Evolutionary conservation across 1,139 yeast species (phyloP), one percentile per base, ranked within the genome.

Genomic region (Suhomyces taliae): DNA sequence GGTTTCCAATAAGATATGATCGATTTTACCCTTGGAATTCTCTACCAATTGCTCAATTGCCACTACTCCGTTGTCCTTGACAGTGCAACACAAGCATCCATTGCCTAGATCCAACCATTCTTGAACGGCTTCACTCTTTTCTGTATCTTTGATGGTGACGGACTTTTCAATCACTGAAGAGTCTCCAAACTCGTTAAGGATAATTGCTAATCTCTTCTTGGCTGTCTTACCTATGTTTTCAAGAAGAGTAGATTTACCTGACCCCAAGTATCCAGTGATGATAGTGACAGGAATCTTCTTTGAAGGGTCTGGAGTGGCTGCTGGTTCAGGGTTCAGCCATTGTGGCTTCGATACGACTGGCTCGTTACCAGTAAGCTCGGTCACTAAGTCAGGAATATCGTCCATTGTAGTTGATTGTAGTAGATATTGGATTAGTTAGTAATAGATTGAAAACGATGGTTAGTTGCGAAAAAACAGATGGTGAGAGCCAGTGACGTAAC

Each of bases 81-180:
- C 96, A 0, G 98, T 88, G 59, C 99, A 93, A 62, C 99, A 93
- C 44, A 95, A 75, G 65, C 99, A 93, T 1, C 99, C 99, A 62
- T 93, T 93, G 2, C 97, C 97, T 31, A 93, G 71, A 65, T 93
- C 99, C 4, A 93, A 74, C 99, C 99, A 95, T 62, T 93, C 98
- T 59, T 90, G 89, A 43, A 88, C 86, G 1, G 81, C 66, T 7
- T 72, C 73, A n/a, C 74, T 50, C 24, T 73, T 68, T 14, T 71
- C 81, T 14, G 75, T 70, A 55, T 86, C 88, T 53, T 83, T 78
- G 10, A 93, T 85, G 0, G 95, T 87, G 48, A 93, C 78, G 0
- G 96, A 81, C 64, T 87, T 87, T 63, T 93, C 99, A 51, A 93
- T 90, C 44, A 85, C 95, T 12, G 91, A 81, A 0, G 97, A 83